Conservation (phyloP, 2,329 filamentous ascomycete species). For the Raffaelea albimanens region DNA sequence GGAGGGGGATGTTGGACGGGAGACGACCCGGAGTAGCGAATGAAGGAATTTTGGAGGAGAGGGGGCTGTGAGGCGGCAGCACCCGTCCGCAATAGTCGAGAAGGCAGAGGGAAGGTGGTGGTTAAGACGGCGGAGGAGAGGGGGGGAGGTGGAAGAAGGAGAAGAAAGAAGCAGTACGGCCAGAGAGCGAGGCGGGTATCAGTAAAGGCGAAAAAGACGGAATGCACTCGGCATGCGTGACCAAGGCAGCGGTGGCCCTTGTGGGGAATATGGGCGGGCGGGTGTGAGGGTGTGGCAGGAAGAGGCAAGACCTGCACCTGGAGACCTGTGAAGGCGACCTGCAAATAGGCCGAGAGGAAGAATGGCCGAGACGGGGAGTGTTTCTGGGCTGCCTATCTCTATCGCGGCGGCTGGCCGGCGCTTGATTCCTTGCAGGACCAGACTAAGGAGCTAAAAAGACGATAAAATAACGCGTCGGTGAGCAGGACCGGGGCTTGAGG, state of each 20-base stretch:
- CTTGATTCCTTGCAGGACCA: background rate
- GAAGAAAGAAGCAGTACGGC: background rate
- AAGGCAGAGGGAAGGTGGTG: background rate
- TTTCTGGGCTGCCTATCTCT: background rate
- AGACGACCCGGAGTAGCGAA: constrained; percentile 57
- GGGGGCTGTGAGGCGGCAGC: constrained; percentile 71
- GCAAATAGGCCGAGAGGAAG: background rate
- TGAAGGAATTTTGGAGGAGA: constrained; percentile 71
- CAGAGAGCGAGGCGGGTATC: background rate
- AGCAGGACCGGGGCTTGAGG: background rate
- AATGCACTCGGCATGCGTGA: constrained; percentile 2
- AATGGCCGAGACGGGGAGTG: too few relatives aligned
- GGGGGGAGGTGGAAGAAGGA: background rate
- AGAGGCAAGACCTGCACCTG: background rate
- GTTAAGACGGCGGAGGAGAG: constrained; percentile 5
- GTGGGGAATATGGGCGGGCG: background rate
- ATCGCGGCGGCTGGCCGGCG: background rate
- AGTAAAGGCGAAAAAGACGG: background rate
- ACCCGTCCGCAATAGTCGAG: constrained; percentile 41
- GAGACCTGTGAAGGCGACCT: background rate
- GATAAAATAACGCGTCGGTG: background rate
- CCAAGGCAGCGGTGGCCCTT: background rate
- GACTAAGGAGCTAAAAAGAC: background rate
- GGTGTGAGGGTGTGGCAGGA: background rate
- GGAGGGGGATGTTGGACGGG: constrained; percentile 78